Base-by-base conservation (phyloP, 345 rosid species). In the Gossypioides kirkii region DNA sequence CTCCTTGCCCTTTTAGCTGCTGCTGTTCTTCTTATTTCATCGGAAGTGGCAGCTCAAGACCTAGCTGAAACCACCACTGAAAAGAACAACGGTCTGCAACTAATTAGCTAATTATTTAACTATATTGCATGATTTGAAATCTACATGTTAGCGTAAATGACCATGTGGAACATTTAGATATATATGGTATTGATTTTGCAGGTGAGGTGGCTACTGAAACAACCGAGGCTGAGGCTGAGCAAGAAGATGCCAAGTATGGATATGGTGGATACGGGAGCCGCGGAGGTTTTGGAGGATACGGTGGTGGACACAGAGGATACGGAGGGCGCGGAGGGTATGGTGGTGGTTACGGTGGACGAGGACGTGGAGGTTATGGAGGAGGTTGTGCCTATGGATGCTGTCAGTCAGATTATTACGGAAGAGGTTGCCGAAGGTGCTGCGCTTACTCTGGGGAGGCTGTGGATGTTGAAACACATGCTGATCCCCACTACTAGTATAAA, bases 21-120 rank as follows among this genome's bases (percentile, higher is more conserved):
- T 18, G 14, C 72, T 10, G 47, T 73, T 12, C 80, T 76, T 38
- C 77, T 78, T 53, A 13, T 79, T 46, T 71, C 77, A 23, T 67
- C 76, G 17, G 69, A 76, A 41, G 82, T 73, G 11, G 54, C 80
- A 7, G 80, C 80, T 28, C 72, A 80, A 62, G 74, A 77, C 23
- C 65, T 72, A 20, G 69, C 82, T 52, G 74, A 70, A 69, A 73
- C 72, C 8, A 14, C 75, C 10, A 45, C 73, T 6, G 45, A 43
- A 54, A 68, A 23, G 17, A 70, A 67, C 12, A 60, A 68, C 20
- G 73, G 75, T 79, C 22, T 32, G 71, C 49, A 23, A 18, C 8
- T 54, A 14, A 4, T 28, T 6, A 17, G 10, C 10, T 20, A 3
- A 20, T 55, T 59, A 52, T 17, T 3, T 7, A 12, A 11, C 10